These are phyloP conservation scores for Balamuthia mandrillaris DNA, from an alignment of 208 protist genomes.

Conservation along the genomic window DNA sequence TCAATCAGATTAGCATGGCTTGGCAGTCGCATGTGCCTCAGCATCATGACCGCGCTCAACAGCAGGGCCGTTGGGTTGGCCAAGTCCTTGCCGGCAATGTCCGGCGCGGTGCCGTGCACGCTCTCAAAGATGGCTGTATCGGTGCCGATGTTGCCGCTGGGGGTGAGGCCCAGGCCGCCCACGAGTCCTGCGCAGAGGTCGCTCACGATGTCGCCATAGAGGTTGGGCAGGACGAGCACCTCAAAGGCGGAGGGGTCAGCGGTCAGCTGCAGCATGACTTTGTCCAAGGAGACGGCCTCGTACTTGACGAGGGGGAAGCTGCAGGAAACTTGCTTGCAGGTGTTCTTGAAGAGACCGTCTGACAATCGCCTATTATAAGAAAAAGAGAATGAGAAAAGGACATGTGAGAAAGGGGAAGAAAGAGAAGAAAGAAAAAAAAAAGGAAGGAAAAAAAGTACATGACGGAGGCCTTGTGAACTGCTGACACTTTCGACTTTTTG, in stretches of 20 bases:
- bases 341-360: conserved; percentile 70
- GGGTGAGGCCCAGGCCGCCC: conserved; percentile 55
- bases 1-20: background rate
- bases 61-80: conserved; percentile 61
- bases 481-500: conserved; percentile 45
- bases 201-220: conserved; percentile 58
- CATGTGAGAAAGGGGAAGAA: background rate
- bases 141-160: conserved; percentile 60
- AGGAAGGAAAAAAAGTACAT: background rate
- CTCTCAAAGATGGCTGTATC: conserved; percentile 65
- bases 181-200: conserved; percentile 58
- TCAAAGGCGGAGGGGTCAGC: background rate
- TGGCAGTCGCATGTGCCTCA: conserved; percentile 40
- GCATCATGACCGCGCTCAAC: conserved; percentile 42
- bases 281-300: conserved; percentile 66
- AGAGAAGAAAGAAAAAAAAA: background rate
- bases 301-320: conserved; percentile 66
- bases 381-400: background rate
- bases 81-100: conserved; percentile 56
- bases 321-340: conserved; percentile 60
- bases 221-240: conserved; percentile 45
- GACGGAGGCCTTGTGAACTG: conserved; percentile 59
- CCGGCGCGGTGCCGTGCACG: conserved; percentile 52
- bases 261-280: conserved; percentile 60
- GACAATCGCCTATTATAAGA: conserved; percentile 44